A percentile compares a stretch with the other conserved stretches of the same genome.
Conservation (phyloP, 192 early-diverging fungal species). For the Linnemannia schmuckeri region DNA sequence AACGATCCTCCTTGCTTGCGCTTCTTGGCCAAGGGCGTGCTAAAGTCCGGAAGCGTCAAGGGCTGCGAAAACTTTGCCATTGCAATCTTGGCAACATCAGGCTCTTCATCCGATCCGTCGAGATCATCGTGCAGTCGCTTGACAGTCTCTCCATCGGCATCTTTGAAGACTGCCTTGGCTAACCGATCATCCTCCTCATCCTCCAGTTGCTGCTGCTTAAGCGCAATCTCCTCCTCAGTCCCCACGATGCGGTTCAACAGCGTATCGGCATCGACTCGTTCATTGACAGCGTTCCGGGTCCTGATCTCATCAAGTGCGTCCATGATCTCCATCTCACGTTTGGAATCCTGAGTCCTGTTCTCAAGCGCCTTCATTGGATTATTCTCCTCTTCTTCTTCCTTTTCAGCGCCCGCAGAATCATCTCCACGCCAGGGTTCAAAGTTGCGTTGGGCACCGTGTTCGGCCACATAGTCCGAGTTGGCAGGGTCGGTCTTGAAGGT, state of each 20-base stretch:
- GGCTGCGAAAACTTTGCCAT: conserved; percentile 46
- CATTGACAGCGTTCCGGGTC: conserved; percentile 86
- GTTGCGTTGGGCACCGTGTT: conserved; percentile 92
- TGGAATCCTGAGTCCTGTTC: conserved; percentile 92
- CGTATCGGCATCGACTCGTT: conserved; percentile 76
- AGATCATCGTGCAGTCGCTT: conserved; percentile 66
- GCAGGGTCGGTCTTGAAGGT: conserved; percentile 98
- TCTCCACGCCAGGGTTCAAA: conserved; percentile 95
- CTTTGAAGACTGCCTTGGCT: conserved; percentile 74
- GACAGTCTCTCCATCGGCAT: conserved; percentile 75
- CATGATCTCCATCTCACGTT: conserved; percentile 97
- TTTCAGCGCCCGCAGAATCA: conserved; percentile 67
- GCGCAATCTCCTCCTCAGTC: conserved; percentile 55
- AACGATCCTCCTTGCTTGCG: conserved; percentile 38
- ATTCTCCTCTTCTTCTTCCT: conserved; percentile 83
- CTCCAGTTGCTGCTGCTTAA: conserved; percentile 56
- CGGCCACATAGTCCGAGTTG: conserved; percentile 94
- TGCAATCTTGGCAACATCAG: conserved; percentile 39
- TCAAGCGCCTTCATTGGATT: conserved; percentile 97
- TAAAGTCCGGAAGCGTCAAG: conserved; percentile 35
- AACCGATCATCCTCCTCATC: conserved; percentile 76
- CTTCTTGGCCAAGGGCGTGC: conserved; percentile 34
- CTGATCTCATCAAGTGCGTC: conserved; percentile 97
- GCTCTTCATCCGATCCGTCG: conserved; percentile 42
- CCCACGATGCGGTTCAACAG: conserved; percentile 66